Conservation (phyloP, 371 early-diverging fungal species). For the Umbelopsis sp. region DNA sequence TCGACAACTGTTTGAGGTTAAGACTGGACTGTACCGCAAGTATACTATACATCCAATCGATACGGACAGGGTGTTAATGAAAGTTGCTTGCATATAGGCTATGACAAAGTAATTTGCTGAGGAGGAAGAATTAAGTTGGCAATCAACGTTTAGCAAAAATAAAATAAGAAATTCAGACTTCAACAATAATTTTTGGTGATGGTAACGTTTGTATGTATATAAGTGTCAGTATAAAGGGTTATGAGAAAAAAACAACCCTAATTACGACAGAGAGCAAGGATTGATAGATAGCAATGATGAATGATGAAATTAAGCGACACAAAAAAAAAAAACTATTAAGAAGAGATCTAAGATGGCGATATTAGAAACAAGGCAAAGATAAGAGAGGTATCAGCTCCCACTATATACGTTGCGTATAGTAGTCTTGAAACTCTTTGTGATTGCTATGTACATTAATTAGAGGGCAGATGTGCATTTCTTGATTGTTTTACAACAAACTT, state of each 20-base stretch:
- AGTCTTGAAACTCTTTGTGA: slow-evolving; percentile 18
- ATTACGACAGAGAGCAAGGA: slow-evolving; percentile 13
- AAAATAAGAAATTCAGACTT: too few relatives aligned
- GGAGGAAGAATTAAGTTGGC: too few relatives aligned
- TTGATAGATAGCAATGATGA: slow-evolving; percentile 12
- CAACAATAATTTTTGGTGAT: too few relatives aligned
- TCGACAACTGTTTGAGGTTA: too few relatives aligned
- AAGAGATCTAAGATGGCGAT: slow-evolving; percentile 16
- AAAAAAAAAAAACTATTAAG: slow-evolving; percentile 4
- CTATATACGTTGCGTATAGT: slow-evolving; percentile 15
- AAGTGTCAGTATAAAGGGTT: background rate
- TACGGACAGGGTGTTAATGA: background rate
- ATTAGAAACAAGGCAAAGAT: slow-evolving; percentile 19
- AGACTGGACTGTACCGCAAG: background rate
- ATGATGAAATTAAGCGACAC: slow-evolving; percentile 13
- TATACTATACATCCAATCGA: slow-evolving; percentile 10
- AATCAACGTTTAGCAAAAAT: too few relatives aligned
- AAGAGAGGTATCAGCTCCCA: slow-evolving; percentile 18
- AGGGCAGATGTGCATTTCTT: background rate
- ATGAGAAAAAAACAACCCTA: background rate
- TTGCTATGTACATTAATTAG: slow-evolving; percentile 18
- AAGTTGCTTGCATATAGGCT: background rate
- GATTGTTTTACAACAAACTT: too few relatives aligned
- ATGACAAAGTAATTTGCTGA: background rate
- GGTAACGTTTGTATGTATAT: background rate